Evolutionary conservation across 805 yeast species (phyloP).

Genomic region (Pichia heedii): DNA sequence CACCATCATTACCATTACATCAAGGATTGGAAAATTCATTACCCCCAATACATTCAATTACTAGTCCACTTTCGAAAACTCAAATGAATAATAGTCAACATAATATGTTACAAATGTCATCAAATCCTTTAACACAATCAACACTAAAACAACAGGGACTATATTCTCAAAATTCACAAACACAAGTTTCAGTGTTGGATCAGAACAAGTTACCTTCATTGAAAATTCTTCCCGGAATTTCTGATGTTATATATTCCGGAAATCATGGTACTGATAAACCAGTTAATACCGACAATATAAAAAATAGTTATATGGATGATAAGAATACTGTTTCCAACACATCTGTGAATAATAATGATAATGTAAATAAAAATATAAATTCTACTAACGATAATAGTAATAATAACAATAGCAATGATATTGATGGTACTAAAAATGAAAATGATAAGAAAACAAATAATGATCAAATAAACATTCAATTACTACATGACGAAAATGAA

Average conservation of each 20-base stretch:
- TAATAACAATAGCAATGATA: background rate
- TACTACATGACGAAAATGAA: slow-evolving; percentile 11
- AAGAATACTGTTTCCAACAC: too few species aligned
- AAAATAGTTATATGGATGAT: too few species aligned
- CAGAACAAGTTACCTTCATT: slow-evolving; percentile 9
- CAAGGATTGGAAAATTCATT: background rate
- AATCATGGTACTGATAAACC: too few species aligned
- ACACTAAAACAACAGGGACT: slow-evolving; percentile 9
- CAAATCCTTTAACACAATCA: slow-evolving; percentile 4
- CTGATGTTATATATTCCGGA: slow-evolving; percentile 9
- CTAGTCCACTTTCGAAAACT: background rate
- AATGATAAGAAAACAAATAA: background rate
- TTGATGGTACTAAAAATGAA: too few species aligned
- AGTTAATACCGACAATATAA: too few species aligned
- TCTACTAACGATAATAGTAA: background rate
- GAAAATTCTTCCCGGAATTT: slow-evolving; percentile 9
- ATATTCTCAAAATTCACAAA: slow-evolving; percentile 3
- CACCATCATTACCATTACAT: background rate
- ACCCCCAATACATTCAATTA: background rate
- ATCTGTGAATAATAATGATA: too few species aligned
- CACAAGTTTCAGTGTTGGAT: slow-evolving; percentile 7
- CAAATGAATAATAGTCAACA: background rate
- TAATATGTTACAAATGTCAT: background rate
- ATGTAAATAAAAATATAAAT: too few species aligned
- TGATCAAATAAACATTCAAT: background rate